These are phyloP conservation scores for Scedosporium minutisporum DNA, from an alignment of 2,329 filamentous ascomycete species.

Conservation along the genomic window DNA sequence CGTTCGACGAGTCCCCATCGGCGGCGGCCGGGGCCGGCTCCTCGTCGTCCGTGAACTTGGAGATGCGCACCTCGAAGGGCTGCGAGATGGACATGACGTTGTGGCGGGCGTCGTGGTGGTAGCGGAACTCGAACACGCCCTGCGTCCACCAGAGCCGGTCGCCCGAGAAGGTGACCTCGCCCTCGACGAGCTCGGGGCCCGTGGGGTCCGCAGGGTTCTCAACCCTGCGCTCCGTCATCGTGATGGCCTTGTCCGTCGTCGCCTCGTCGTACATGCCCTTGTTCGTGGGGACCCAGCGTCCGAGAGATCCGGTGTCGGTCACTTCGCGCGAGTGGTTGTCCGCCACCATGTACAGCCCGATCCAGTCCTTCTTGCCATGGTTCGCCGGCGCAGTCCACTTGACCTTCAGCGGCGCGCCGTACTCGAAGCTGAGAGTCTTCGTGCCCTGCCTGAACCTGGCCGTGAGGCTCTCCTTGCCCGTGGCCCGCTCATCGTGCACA, in stretches of 20 bases:
- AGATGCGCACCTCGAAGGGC: constrained; percentile 83
- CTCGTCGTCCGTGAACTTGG: constrained; percentile 66
- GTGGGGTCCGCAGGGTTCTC: constrained; percentile 34
- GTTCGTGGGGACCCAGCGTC: constrained; percentile 80
- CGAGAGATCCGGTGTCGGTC: constrained; percentile 75
- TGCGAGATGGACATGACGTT: constrained; percentile 89
- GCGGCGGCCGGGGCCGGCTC: constrained; percentile 11
- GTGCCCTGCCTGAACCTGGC: constrained; percentile 60
- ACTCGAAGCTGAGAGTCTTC: constrained; percentile 73
- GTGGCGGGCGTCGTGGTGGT: constrained; percentile 88
- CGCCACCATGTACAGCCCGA: constrained; percentile 90
- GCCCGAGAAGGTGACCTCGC: constrained; percentile 79
- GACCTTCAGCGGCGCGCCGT: constrained; percentile 81
- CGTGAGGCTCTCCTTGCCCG: constrained; percentile 63
- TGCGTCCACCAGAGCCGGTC: constrained; percentile 98
- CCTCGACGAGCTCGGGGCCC: constrained; percentile 52
- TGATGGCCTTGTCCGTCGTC: constrained; percentile 66
- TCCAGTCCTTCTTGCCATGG: constrained; percentile 88
- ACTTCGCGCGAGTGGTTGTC: constrained; percentile 81
- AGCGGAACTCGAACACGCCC: constrained; percentile 92
- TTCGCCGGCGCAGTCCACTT: constrained; percentile 83
- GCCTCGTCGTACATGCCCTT: constrained; percentile 65
- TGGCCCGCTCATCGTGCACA: constrained; percentile 47
- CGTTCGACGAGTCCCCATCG: constrained; percentile 37
- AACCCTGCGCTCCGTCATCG: constrained; percentile 56